A percentile compares a stretch with the other conserved stretches of the same genome.
Evolutionary conservation across 140 eudicot genomes (phyloP).

Genomic region (Flaveria floridana): DNA sequence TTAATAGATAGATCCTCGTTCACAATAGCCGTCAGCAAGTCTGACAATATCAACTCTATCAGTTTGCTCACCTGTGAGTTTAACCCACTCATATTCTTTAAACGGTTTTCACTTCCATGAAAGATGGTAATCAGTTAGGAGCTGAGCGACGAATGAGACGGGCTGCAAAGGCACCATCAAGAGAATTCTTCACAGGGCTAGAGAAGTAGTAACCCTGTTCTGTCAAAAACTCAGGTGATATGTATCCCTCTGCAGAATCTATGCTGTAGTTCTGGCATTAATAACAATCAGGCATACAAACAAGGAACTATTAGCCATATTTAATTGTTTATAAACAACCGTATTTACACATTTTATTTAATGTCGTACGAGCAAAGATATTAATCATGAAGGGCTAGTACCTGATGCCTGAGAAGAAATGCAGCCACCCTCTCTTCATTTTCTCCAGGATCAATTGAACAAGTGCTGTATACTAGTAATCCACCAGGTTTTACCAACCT

Average conservation of each 20-base stretch:
- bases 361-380: neutral
- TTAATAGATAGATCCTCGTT: neutral
- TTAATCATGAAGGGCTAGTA: slow-evolving; percentile 23
- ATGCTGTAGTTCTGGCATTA: slow-evolving; percentile 60
- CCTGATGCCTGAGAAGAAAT: slow-evolving; percentile 76
- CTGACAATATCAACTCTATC: neutral
- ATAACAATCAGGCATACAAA: neutral
- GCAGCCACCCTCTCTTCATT: slow-evolving; percentile 84
- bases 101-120: neutral
- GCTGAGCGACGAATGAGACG: slow-evolving; percentile 51
- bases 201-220: slow-evolving; percentile 62
- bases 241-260: slow-evolving; percentile 65
- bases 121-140: slow-evolving; percentile 21
- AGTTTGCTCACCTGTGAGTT: neutral
- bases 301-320: neutral
- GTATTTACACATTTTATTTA: neutral
- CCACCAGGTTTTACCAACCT: slow-evolving; percentile 89
- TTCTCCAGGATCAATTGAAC: slow-evolving; percentile 89
- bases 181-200: slow-evolving; percentile 74
- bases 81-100: neutral
- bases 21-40: neutral
- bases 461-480: slow-evolving; percentile 80
- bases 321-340: neutral
- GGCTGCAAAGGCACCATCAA: slow-evolving; percentile 98
- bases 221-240: slow-evolving; percentile 57